Percentiles rank a stretch among this genome's conserved stretches.
Conservation (phyloP, 331 rosid genomes). For the Phaseolus coccineus region DNA sequence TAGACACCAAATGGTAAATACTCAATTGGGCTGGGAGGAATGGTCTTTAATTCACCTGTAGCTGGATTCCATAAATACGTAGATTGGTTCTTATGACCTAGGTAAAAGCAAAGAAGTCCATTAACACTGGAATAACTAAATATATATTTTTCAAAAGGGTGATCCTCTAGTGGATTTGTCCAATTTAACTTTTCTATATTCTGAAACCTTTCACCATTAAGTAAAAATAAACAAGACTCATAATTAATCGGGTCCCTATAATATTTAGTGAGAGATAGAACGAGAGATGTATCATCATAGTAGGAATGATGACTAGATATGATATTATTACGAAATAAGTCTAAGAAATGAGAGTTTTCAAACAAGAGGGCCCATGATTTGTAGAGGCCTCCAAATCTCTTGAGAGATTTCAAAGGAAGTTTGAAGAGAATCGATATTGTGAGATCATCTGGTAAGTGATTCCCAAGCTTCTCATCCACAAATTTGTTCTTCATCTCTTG, state of each 20-base stretch:
- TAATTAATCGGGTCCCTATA: background rate
- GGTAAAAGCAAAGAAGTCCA: background rate
- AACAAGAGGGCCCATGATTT: background rate
- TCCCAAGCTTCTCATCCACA: background rate
- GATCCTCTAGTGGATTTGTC: background rate
- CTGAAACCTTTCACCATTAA: background rate
- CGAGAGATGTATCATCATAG: background rate
- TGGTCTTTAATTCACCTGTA: background rate
- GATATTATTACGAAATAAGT: background rate
- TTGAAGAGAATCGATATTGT: background rate
- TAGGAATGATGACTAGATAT: background rate
- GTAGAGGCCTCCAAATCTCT: background rate
- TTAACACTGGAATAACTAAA: background rate
- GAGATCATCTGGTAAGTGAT: background rate
- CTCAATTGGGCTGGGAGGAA: background rate
- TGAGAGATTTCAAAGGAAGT: background rate
- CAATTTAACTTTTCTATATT: background rate
- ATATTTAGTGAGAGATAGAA: background rate
- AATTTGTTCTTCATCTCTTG: background rate
- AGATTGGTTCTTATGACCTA: rapidly evolving
- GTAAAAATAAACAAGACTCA: background rate
- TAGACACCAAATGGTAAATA: background rate
- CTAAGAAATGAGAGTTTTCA: background rate
- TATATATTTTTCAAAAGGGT: rapidly evolving
- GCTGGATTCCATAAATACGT: background rate